Conservation (phyloP, 148 eudicot genomes). For the Arbutus unedo region DNA sequence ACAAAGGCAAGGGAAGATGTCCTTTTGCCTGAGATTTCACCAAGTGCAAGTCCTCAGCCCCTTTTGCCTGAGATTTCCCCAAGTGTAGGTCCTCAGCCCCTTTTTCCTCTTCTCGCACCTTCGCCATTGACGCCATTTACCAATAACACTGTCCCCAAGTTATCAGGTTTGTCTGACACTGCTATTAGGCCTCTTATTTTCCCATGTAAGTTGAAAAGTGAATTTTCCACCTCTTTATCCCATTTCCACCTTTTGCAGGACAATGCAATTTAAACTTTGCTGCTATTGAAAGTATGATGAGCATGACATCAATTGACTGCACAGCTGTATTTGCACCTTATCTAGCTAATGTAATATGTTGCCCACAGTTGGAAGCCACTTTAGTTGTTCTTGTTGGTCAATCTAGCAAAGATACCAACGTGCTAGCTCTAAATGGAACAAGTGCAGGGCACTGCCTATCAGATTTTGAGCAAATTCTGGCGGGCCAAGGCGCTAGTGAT, state of each 20-base stretch:
- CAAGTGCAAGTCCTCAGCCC: slow-evolving; percentile 69
- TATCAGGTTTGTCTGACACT: slow-evolving; percentile 62
- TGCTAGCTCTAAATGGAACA: slow-evolving; percentile 71
- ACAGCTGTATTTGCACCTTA: slow-evolving; percentile 57
- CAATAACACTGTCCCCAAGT: slow-evolving; percentile 71
- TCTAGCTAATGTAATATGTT: slow-evolving; percentile 87
- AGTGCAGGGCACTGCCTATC: slow-evolving; percentile 71
- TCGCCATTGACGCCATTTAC: slow-evolving; percentile 94
- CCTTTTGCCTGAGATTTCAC: slow-evolving; percentile 59
- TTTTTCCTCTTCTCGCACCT: slow-evolving; percentile 81
- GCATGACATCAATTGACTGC: slow-evolving; percentile 74
- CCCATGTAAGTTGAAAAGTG: neutral
- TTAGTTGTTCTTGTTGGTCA: slow-evolving; percentile 75
- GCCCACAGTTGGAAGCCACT: slow-evolving; percentile 90
- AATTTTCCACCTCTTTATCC: neutral
- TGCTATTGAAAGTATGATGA: slow-evolving; percentile 60
- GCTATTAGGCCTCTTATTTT: neutral
- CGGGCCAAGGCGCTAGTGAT: slow-evolving; percentile 71
- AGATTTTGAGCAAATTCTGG: slow-evolving; percentile 69
- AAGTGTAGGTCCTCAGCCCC: slow-evolving; percentile 68
- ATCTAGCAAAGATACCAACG: slow-evolving; percentile 57
- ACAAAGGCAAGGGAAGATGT: slow-evolving; percentile 36
- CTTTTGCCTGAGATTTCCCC: slow-evolving; percentile 68
- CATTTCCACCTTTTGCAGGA: slow-evolving; percentile 43
- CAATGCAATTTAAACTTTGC: slow-evolving; percentile 66